phyloP scores from a whole-genome alignment of 139 green algal species.

The Medakamo hakoo region DNA sequence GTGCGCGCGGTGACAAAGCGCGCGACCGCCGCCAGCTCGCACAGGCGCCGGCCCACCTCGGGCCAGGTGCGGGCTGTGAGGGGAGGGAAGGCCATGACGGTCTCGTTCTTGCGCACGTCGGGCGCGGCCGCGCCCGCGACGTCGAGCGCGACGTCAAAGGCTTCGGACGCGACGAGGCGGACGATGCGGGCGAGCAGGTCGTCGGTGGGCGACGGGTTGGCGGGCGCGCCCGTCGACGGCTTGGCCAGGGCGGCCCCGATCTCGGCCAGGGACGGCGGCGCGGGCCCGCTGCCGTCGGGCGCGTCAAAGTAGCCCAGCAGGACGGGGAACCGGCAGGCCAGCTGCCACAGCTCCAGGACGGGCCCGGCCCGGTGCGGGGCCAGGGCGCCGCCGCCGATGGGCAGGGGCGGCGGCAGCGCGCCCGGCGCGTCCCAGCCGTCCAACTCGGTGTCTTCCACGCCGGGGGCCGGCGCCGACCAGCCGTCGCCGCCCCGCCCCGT shows the following conservation, averaged over 20 bases:
- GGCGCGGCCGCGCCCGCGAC: background rate
- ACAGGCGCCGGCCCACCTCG: background rate
- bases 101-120: background rate
- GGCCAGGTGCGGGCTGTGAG: background rate
- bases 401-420: background rate
- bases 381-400: background rate
- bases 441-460: background rate
- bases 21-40: background rate
- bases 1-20: background rate
- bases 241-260: background rate
- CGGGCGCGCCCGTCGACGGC: background rate
- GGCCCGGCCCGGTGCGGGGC: no score
- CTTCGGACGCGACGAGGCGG: background rate
- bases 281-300: no score
- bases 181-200: background rate
- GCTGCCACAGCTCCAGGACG: background rate
- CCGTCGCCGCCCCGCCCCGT: no score
- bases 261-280: background rate
- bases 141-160: background rate
- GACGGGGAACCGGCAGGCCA: background rate
- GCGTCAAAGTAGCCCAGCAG: background rate
- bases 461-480: no score
- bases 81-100: background rate
- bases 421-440: background rate
- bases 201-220: no score